A percentile compares a stretch with the other conserved stretches of the same genome.
These are phyloP conservation scores for Aureobasidium sp. DNA, from an alignment of 2,329 filamentous ascomycete genomes.

Conservation along the genomic window DNA sequence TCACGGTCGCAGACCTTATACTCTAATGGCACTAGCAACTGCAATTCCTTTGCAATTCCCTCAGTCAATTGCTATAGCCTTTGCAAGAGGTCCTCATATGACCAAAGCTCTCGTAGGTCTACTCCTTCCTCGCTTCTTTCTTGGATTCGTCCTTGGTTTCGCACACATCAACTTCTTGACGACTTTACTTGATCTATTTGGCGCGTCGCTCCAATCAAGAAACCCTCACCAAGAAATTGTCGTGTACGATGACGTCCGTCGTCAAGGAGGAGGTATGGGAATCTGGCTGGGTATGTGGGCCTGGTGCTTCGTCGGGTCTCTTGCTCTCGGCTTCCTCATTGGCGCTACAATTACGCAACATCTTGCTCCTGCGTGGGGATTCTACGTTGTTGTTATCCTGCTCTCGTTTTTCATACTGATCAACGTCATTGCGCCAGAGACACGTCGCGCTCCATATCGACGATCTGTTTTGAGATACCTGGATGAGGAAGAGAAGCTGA, in stretches of 20 bases:
- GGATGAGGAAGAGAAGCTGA: conserved; percentile 43
- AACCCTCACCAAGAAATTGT: conserved; percentile 68
- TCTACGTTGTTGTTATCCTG: conserved; percentile 65
- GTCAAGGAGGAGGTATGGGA: conserved; percentile 71
- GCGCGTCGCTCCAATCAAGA: conserved; percentile 64
- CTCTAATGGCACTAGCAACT: conserved; percentile 59
- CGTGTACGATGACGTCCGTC: conserved; percentile 58
- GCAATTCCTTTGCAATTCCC: conserved; percentile 69
- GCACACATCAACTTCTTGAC: conserved; percentile 71
- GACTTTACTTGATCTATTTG: conserved; percentile 67
- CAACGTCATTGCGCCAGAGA: conserved; percentile 66
- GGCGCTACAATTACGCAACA: conserved; percentile 63
- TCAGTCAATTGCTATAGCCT: conserved; percentile 60
- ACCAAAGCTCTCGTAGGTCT: conserved; percentile 53
- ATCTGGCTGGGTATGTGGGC: conserved; percentile 75
- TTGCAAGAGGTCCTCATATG: conserved; percentile 48
- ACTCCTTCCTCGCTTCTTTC: conserved; percentile 56
- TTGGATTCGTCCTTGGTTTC: conserved; percentile 65
- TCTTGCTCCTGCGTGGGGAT: conserved; percentile 63
- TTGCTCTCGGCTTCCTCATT: conserved; percentile 64
- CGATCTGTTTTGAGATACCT: conserved; percentile 60
- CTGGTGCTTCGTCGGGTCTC: conserved; percentile 67
- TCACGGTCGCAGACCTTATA: conserved; percentile 71
- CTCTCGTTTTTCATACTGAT: conserved; percentile 59
- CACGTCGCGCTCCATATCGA: conserved; percentile 61